Conservation (phyloP, 352 stramenopile genomes). For the Pythium dissotocum region DNA sequence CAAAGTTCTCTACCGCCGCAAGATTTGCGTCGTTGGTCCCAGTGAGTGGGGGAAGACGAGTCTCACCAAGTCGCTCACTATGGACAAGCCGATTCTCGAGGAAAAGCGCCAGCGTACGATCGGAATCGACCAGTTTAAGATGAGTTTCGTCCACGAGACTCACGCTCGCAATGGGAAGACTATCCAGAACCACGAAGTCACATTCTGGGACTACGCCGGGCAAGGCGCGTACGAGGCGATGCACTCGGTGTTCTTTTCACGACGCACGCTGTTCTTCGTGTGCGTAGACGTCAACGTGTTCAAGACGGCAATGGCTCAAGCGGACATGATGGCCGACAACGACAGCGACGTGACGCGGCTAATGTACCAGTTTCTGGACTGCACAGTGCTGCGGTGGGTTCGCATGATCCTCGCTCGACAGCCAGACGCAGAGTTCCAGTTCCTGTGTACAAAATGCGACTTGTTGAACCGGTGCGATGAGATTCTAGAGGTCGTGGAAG, state of each 20-base stretch:
- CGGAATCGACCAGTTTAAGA: conserved; percentile 32
- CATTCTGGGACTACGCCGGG: conserved; percentile 26
- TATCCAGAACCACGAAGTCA: conserved; percentile 10
- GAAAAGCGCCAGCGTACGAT: conserved; percentile 31
- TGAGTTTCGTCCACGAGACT: conserved; percentile 19
- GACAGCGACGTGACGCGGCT: neutral
- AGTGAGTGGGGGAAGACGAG: conserved; percentile 35
- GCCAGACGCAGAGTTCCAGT: conserved; percentile 22
- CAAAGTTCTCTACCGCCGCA: conserved; percentile 4
- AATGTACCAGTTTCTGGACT: conserved; percentile 13
- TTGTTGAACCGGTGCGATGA: conserved; percentile 1
- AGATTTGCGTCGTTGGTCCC: conserved; percentile 30
- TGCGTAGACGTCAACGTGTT: conserved; percentile 17
- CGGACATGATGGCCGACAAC: neutral
- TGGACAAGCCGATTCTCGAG: conserved; percentile 12
- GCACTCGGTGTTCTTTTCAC: conserved; percentile 23
- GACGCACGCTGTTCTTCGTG: conserved; percentile 16
- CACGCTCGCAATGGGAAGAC: neutral
- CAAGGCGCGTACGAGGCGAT: conserved; percentile 16
- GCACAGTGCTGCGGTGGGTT: conserved; percentile 5
- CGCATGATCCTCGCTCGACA: conserved; percentile 13
- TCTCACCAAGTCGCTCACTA: conserved; percentile 33
- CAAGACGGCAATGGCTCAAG: neutral
- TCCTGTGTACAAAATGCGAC: conserved; percentile 20
- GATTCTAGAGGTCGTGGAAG: neutral